Conservation (phyloP, 371 early-diverging fungal genomes). For the Paraphysoderma sedebokerense region DNA sequence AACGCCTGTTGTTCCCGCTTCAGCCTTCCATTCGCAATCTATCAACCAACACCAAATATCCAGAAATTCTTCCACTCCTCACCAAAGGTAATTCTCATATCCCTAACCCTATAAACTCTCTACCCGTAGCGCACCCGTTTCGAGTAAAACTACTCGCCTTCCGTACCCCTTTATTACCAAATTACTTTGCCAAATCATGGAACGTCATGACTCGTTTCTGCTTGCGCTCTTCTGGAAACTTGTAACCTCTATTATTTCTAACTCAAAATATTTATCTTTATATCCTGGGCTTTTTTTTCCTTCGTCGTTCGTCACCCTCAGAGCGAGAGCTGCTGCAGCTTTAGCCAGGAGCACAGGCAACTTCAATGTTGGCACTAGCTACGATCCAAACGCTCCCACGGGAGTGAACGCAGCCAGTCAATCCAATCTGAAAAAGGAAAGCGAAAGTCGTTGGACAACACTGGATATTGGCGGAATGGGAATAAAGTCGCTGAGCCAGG, state of each 20-base stretch:
- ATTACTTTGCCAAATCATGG: not conserved
- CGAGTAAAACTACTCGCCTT: conserved; percentile 11
- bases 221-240: conserved; percentile 12
- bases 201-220: conserved; percentile 4
- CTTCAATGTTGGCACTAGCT: conserved; percentile 36
- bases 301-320: no score
- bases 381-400: conserved; percentile 42
- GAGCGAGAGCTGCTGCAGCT: no score
- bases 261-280: no score
- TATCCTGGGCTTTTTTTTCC: no score
- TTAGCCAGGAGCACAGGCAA: conserved; percentile 12
- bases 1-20: conserved; percentile 12
- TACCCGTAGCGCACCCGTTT: conserved; percentile 26
- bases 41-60: conserved; percentile 48
- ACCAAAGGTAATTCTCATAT: no score
- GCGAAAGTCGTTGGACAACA: conserved; percentile 71
- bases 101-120: conserved; percentile 68
- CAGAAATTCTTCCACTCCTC: conserved; percentile 61
- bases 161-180: conserved; percentile 1
- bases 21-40: conserved; percentile 50
- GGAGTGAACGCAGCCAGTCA: no score
- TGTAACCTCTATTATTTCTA: conserved; percentile 11
- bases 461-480: conserved; percentile 89
- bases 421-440: no score
- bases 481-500: conserved; percentile 51